Percentiles rank a stretch among this genome's conserved stretches.
Conservation (phyloP, 768 basidiomycete species). For the Collybiopsis confluens region DNA sequence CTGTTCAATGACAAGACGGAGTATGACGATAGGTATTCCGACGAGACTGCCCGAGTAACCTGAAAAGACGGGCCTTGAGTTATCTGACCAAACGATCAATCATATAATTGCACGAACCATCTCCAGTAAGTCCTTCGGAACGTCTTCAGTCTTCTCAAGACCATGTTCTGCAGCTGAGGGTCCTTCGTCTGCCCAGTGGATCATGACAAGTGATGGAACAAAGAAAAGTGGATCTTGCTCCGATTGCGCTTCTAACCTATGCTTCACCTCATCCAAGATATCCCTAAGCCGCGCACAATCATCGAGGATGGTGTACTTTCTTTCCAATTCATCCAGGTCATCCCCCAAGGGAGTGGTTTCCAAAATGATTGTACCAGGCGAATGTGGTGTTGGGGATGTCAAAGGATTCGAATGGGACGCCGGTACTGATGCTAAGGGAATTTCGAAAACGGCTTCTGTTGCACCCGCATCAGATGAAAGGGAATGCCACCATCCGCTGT, state of each 20-base stretch:
- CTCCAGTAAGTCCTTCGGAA: conserved; percentile 45
- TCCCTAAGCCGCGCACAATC: conserved; percentile 71
- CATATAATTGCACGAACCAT: conserved; percentile 43
- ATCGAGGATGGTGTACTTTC: conserved; percentile 70
- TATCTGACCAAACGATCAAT: background rate
- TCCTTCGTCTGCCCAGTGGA: conserved; percentile 54
- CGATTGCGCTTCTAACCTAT: conserved; percentile 18
- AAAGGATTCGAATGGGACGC: conserved; percentile 16
- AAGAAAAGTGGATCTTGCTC: conserved; percentile 56
- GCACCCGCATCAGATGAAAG: conserved; percentile 8
- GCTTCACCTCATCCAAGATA: conserved; percentile 29
- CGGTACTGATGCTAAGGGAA: conserved; percentile 34
- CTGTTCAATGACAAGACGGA: conserved; percentile 49
- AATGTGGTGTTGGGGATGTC: conserved; percentile 13
- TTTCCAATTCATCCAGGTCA: conserved; percentile 62
- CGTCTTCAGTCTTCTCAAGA: background rate
- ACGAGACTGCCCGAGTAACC: conserved; percentile 46
- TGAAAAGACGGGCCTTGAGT: conserved; percentile 18
- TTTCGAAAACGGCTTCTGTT: conserved; percentile 55
- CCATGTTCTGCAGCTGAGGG: conserved; percentile 22
- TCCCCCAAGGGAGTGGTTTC: conserved; percentile 67
- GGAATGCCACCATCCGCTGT: conserved; percentile 52
- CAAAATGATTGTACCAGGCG: conserved; percentile 70
- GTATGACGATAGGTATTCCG: conserved; percentile 35
- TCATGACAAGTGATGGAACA: conserved; percentile 53